Conservation (phyloP, 495 filamentous ascomycete genomes). For the Hypoxylon fuscum region DNA sequence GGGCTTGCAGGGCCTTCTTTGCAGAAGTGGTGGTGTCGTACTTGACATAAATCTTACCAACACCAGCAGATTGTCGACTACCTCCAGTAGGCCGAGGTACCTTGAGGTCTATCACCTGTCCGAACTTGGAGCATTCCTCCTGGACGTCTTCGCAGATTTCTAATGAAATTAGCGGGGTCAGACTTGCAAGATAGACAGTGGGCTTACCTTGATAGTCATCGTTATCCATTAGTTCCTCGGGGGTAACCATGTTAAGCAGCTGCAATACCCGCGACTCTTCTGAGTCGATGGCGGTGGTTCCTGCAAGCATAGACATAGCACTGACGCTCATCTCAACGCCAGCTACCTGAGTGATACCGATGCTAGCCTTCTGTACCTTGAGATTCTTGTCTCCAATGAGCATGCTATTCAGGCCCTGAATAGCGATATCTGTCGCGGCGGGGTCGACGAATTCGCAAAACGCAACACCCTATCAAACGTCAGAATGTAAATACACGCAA, state of each 20-base stretch:
- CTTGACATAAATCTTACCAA: conserved; percentile 97
- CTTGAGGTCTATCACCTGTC: conserved; percentile 83
- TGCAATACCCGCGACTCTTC: conserved; percentile 85
- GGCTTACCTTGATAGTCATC: conserved; percentile 90
- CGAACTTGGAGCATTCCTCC: conserved; percentile 93
- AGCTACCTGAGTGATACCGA: conserved; percentile 88
- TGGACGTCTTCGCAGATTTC: conserved; percentile 94
- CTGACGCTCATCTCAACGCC: conserved; percentile 95
- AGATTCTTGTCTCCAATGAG: conserved; percentile 85
- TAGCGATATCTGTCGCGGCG: conserved; percentile 79
- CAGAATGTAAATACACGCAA: conserved; percentile 28
- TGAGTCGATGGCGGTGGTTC: conserved; percentile 76
- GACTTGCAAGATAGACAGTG: not conserved
- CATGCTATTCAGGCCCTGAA: conserved; percentile 93
- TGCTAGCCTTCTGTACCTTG: conserved; percentile 86
- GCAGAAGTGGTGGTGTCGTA: conserved; percentile 81
- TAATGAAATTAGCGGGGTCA: conserved; percentile 49
- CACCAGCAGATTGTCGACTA: conserved; percentile 82
- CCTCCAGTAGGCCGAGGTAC: conserved; percentile 86
- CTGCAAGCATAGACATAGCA: conserved; percentile 98
- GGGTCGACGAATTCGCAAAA: conserved; percentile 95
- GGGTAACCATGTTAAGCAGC: conserved; percentile 96
- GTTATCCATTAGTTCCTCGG: conserved; percentile 91
- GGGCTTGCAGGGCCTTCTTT: conserved; percentile 80
- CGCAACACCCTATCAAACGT: conserved; percentile 84